A percentile compares a stretch with the other conserved stretches of the same genome.
Conservation (phyloP, 2,329 filamentous ascomycete genomes). For the Xylaria polymorpha region DNA sequence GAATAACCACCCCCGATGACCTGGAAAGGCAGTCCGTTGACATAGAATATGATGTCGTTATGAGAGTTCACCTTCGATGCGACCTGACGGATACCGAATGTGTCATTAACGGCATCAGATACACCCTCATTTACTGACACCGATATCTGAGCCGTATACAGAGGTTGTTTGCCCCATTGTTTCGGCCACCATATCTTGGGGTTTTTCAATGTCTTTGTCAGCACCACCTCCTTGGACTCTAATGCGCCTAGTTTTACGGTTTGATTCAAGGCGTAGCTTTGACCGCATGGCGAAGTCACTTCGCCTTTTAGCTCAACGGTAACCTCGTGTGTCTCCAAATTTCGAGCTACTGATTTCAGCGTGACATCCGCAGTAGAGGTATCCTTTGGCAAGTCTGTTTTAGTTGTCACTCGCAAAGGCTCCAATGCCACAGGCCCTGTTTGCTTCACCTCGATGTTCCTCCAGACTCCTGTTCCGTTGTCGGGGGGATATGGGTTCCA, state of each 20-base stretch:
- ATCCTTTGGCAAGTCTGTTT: slow-evolving; percentile 51
- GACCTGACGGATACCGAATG: slow-evolving; percentile 67
- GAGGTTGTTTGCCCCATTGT: slow-evolving; percentile 67
- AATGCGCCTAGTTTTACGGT: slow-evolving; percentile 53
- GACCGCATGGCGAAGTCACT: slow-evolving; percentile 50
- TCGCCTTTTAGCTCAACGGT: slow-evolving; percentile 52
- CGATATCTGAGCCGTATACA: slow-evolving; percentile 56
- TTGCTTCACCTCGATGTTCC: slow-evolving; percentile 65
- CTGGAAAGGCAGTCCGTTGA: slow-evolving; percentile 69
- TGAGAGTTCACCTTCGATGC: slow-evolving; percentile 61
- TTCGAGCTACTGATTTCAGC: slow-evolving; percentile 54
- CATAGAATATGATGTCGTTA: slow-evolving; percentile 65
- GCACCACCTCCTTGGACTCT: slow-evolving; percentile 53
- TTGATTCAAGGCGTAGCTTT: slow-evolving; percentile 46
- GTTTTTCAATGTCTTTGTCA: slow-evolving; percentile 54
- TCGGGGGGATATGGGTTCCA: slow-evolving; percentile 72
- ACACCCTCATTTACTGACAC: slow-evolving; percentile 42
- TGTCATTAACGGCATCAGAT: slow-evolving; percentile 52
- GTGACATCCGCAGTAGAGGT: slow-evolving; percentile 52
- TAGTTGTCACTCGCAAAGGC: slow-evolving; percentile 58
- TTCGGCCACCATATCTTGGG: slow-evolving; percentile 71
- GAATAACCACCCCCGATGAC: slow-evolving; percentile 71
- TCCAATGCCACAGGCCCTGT: slow-evolving; percentile 63
- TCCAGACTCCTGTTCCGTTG: slow-evolving; percentile 73
- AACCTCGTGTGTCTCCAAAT: slow-evolving; percentile 55